Evolutionary conservation across 169 alveolate genomes (phyloP), one percentile per base, ranked within the genome.

Genomic region (Eimeria praecox): DNA sequence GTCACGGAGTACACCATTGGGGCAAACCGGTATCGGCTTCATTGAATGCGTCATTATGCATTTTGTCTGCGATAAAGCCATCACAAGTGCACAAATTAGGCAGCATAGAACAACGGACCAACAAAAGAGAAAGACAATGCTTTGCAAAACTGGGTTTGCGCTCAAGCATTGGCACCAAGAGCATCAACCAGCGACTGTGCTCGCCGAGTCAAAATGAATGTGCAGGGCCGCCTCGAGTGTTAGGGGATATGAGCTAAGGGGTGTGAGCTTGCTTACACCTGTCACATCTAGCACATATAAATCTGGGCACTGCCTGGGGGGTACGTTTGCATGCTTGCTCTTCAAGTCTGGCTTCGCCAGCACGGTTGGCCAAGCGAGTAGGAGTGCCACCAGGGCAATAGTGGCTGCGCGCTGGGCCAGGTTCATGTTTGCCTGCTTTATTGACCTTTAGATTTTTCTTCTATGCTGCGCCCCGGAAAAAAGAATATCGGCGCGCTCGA

Each of bases 1-100:
- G 90, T 82, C 90, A 27, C 90, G 66, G 27, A 82, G 71, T 18
- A 82, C 90, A 27, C 90, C 90, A 44, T 82, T 82, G 30, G 90
- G 73, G 90, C 90, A 82, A 20, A 82, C 90, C 71, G 14, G 20
- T 24, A 82, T 4, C 42, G 90, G 90, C 54, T 59, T 35, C 90
- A 82, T 82, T 82, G 90, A 38, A n/a, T 82, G 90, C 10, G 90
- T 82, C 90, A 82, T 49, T 24, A 24, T 27, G 73, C 90, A 82
- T 33, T 42, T 16, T 82, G 10, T 64, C 90, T 82, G 90, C 24
- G 42, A 49, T 1, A 42, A 82, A 35, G 46, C 6, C 71, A 38
- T 46, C 24, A 42, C 90, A 27, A 6, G 16, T 35, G 87, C 38
- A n/a, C 14, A 82, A 3, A 20, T 27, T 14, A 82, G 33, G 18